Percentiles rank a stretch among this genome's conserved stretches.
These are phyloP conservation scores for Penicillium sp. DNA, from an alignment of 2,329 filamentous ascomycete genomes.

Conservation along the genomic window DNA sequence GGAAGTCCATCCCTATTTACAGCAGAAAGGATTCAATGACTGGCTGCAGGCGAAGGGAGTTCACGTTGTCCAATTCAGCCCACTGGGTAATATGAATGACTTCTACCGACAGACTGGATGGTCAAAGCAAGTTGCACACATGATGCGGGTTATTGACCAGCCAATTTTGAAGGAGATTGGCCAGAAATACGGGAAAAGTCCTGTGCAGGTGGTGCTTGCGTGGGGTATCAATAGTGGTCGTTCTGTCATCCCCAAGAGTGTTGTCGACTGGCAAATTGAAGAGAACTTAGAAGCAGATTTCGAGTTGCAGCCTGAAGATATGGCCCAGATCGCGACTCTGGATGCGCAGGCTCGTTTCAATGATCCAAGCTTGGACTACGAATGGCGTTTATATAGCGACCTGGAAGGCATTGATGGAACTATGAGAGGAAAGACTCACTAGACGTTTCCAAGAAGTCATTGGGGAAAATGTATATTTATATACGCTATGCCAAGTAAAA, in stretches of 20 bases:
- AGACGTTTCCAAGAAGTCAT: too few relatives aligned
- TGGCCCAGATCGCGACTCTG: constrained; percentile 22
- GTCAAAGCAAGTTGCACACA: constrained; percentile 62
- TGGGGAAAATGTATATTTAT: too few relatives aligned
- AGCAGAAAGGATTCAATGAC: constrained; percentile 49
- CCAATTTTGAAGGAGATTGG: constrained; percentile 57
- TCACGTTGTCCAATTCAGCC: constrained; percentile 63
- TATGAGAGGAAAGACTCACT: constrained; percentile 7
- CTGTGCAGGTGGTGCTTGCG: constrained; percentile 53
- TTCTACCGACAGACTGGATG: constrained; percentile 51
- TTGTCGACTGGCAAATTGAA: constrained; percentile 26
- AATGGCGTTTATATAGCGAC: constrained; percentile 26
- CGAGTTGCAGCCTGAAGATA: constrained; percentile 23
- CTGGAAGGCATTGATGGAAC: constrained; percentile 20
- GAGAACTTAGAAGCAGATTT: constrained; percentile 30
- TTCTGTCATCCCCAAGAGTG: constrained; percentile 29
- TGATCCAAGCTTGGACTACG: constrained; percentile 46
- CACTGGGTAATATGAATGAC: constrained; percentile 64
- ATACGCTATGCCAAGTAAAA: too few relatives aligned
- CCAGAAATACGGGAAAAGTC: constrained; percentile 55
- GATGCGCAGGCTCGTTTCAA: constrained; percentile 64
- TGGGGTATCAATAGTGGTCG: constrained; percentile 31
- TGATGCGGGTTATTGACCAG: constrained; percentile 48
- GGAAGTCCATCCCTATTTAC: constrained; percentile 66
- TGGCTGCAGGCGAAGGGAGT: constrained; percentile 59